A percentile compares a stretch with the other conserved stretches of the same genome.
Evolutionary conservation across 2,329 filamentous ascomycete genomes (phyloP).

Genomic region (Blastomyces parvus): DNA sequence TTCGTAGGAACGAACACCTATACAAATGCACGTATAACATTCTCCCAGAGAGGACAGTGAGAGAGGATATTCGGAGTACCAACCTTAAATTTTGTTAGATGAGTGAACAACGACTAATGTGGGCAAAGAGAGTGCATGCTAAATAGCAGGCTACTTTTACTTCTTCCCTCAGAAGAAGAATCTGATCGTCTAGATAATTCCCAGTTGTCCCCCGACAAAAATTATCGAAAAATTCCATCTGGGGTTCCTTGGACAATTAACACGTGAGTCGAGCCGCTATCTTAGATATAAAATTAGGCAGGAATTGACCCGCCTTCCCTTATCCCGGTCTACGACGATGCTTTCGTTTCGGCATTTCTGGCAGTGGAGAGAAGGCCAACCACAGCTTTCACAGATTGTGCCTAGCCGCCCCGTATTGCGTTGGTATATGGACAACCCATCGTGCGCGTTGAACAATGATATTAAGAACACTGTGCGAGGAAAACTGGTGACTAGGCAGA

Average conservation of each 20-base stretch:
- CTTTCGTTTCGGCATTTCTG: not conserved
- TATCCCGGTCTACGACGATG: not conserved
- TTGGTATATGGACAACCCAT: not conserved
- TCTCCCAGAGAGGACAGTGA: not conserved
- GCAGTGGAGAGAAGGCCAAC: not conserved
- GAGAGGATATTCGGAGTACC: too few relatives aligned
- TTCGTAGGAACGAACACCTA: conserved; percentile 15
- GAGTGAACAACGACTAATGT: too few relatives aligned
- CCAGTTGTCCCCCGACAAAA: too few relatives aligned
- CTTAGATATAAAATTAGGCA: not conserved
- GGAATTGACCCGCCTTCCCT: not conserved
- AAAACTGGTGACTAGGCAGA: not conserved
- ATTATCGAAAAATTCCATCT: too few relatives aligned
- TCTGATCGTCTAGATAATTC: too few relatives aligned
- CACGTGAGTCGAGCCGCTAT: not conserved
- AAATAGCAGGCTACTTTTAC: too few relatives aligned
- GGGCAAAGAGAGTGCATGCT: too few relatives aligned
- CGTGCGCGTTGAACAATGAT: not conserved
- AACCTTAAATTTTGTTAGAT: too few relatives aligned
- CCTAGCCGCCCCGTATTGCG: not conserved
- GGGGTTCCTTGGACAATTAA: not conserved
- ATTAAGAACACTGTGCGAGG: not conserved
- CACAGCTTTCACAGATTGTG: not conserved
- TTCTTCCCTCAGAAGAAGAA: too few relatives aligned
- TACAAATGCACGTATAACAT: conserved; percentile 8